Evolutionary conservation across 805 yeast genomes (phyloP).

Genomic region (Wilhelminamyces savonicus): DNA sequence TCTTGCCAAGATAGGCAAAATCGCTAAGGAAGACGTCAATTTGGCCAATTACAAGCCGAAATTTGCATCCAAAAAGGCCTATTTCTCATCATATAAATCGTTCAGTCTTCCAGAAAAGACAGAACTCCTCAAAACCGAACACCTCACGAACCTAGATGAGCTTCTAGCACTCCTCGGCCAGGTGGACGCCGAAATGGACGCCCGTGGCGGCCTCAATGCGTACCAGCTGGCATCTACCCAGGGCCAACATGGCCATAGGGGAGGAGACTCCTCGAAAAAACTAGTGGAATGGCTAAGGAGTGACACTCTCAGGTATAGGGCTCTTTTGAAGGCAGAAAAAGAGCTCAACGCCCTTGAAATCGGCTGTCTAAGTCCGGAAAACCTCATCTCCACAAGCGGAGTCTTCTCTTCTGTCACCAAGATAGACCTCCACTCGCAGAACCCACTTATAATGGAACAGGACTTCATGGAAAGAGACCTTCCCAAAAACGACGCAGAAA

Average conservation of each 20-base stretch:
- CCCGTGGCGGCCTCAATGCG: slow-evolving; percentile 67
- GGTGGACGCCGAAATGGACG: slow-evolving; percentile 55
- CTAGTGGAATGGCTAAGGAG: slow-evolving; percentile 66
- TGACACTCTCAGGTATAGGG: too few relatives aligned
- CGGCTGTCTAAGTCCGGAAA: slow-evolving; percentile 70
- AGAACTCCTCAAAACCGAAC: slow-evolving; percentile 14
- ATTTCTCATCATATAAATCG: too few relatives aligned
- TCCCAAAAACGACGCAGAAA: slow-evolving; percentile 43
- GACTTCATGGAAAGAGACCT: slow-evolving; percentile 75
- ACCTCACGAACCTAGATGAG: slow-evolving; percentile 5
- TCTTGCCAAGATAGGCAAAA: slow-evolving; percentile 20
- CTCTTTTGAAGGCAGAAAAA: too few relatives aligned
- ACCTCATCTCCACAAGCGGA: slow-evolving; percentile 56
- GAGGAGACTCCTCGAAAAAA: slow-evolving; percentile 87
- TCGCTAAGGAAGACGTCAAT: slow-evolving; percentile 10
- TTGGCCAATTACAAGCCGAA: slow-evolving; percentile 12
- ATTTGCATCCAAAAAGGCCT: too few relatives aligned
- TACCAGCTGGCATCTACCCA: slow-evolving; percentile 83
- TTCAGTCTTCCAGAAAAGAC: slow-evolving; percentile 5
- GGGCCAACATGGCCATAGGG: slow-evolving; percentile 74
- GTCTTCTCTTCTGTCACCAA: slow-evolving; percentile 48
- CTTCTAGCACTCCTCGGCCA: slow-evolving; percentile 35
- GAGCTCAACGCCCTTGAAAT: slow-evolving; percentile 59
- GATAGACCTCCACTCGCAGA: slow-evolving; percentile 79
- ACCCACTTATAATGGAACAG: slow-evolving; percentile 63